Percentiles rank a stretch among this genome's conserved stretches.
Evolutionary conservation across 2,329 filamentous ascomycete species (phyloP).

Genomic region (Exophiala viscosa): DNA sequence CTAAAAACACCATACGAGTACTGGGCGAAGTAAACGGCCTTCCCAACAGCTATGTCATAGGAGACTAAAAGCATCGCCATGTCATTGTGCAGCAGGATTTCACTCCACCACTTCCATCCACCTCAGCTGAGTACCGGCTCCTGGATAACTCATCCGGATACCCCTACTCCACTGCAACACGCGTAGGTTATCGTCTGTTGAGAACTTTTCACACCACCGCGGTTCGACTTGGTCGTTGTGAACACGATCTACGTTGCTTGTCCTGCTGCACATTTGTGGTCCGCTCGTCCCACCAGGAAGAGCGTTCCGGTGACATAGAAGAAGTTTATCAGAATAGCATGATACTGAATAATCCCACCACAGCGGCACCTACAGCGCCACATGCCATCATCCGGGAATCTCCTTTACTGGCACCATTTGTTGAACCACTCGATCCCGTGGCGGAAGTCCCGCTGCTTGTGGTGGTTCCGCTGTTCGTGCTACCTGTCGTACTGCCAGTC

Average conservation of each 20-base stretch:
- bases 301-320: background rate
- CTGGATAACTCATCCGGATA: too few relatives aligned
- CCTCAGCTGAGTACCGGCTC: too few relatives aligned
- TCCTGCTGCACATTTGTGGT: background rate
- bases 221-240: background rate
- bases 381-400: conserved; percentile 4
- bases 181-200: background rate
- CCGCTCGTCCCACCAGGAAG: background rate
- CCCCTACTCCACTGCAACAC: background rate
- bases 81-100: conserved; percentile 1
- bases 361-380: conserved; percentile 7
- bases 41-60: background rate
- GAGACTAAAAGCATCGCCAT: background rate
- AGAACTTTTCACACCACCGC: background rate
- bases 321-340: background rate
- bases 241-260: background rate
- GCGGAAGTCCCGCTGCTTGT: background rate
- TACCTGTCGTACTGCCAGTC: too few relatives aligned
- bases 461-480: too few relatives aligned
- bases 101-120: background rate
- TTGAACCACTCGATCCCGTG: background rate
- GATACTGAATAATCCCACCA: conserved; percentile 4
- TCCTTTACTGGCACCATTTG: conserved; percentile 7
- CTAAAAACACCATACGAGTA: background rate
- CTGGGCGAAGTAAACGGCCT: background rate